Evolutionary conservation across 495 filamentous ascomycete species (phyloP).

Genomic region (Annulohypoxylon moriforme): DNA sequence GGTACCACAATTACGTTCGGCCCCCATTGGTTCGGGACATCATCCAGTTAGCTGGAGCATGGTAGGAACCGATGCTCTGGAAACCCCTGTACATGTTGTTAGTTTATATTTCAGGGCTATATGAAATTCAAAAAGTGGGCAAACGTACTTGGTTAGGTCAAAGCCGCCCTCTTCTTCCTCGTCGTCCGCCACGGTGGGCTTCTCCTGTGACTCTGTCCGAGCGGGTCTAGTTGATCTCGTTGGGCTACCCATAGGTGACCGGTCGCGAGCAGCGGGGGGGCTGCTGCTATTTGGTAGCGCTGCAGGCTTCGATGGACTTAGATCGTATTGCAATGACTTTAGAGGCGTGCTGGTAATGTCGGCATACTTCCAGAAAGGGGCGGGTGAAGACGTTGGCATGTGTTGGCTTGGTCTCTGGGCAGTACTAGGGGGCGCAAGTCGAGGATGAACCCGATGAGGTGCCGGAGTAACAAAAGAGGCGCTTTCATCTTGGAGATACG

Average conservation of each 20-base stretch:
- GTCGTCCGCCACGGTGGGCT: conserved; percentile 42
- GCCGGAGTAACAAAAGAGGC: conserved; percentile 82
- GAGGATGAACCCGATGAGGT: conserved; percentile 82
- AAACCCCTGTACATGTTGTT: conserved; percentile 67
- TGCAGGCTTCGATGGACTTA: conserved; percentile 62
- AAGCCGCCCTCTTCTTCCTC: conserved; percentile 65
- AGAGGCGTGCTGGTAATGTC: conserved; percentile 83
- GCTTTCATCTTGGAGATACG: conserved; percentile 64
- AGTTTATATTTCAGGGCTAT: conserved; percentile 29
- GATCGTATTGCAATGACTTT: conserved; percentile 67
- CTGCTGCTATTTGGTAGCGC: conserved; percentile 70
- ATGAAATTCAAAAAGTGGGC: neutral
- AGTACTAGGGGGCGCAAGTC: conserved; percentile 87
- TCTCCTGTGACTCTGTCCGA: conserved; percentile 39
- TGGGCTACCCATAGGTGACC: conserved; percentile 51
- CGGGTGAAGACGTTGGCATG: conserved; percentile 93
- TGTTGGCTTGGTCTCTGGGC: conserved; percentile 91
- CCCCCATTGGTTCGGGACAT: conserved; percentile 29
- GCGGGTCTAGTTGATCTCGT: conserved; percentile 35
- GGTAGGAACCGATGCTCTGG: conserved; percentile 75
- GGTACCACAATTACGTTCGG: conserved; percentile 3
- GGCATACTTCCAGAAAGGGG: conserved; percentile 96
- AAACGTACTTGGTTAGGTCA: conserved; percentile 68
- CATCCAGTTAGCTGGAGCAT: conserved; percentile 49
- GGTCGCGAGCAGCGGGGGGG: conserved; percentile 62